Base-by-base conservation (phyloP, 768 basidiomycete species). In the Paxillus involutus region DNA sequence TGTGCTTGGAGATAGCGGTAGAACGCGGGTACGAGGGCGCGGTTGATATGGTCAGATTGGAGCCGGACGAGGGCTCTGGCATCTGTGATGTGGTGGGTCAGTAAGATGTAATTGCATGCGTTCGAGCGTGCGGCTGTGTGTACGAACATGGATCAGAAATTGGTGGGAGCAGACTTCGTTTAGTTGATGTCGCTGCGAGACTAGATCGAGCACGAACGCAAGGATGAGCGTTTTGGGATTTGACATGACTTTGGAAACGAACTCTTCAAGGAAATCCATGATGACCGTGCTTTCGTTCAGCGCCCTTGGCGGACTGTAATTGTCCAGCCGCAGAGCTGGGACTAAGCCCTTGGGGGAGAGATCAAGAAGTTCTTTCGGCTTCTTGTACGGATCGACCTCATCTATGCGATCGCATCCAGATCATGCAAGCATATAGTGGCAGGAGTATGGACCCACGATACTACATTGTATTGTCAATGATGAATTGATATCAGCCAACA, bases 291-390 rank as follows among this genome's bases (percentile, higher is more conserved):
- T 90, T 66, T 93, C 91, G 66, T 91, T 88, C 12, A 92, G 70
- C 0, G 83, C 80, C 33, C 82, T 73, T 0, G 86, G 82, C 0
- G 84, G 85, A 45, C 64, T 66, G 55, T 75, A 81, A 3, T 70
- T 70, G 59, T 83, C 71, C 50, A 91, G 67, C 59, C 77, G 80
- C 29, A 89, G 61, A 0, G 78, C 89, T 0, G 91, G 90, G 1
- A 94, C 89, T 4, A 94, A 77, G 0, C 91, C 90, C 61, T 89
- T 90, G 1, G 91, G 89, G 14, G 89, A 91, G 16, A 91, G 75
- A 36, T 88, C 82, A n/a, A 94, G 75, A 17, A 94, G 79, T 32
- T 89, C 89, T 46, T 81, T 68, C 0, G 91, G 88, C 60, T 92
- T 94, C 71, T 84, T 83, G 74, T 92, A 91, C 17, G 89, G 88